Conservation (phyloP, 2,329 filamentous ascomycete genomes). For the Verruconis gallopava region DNA sequence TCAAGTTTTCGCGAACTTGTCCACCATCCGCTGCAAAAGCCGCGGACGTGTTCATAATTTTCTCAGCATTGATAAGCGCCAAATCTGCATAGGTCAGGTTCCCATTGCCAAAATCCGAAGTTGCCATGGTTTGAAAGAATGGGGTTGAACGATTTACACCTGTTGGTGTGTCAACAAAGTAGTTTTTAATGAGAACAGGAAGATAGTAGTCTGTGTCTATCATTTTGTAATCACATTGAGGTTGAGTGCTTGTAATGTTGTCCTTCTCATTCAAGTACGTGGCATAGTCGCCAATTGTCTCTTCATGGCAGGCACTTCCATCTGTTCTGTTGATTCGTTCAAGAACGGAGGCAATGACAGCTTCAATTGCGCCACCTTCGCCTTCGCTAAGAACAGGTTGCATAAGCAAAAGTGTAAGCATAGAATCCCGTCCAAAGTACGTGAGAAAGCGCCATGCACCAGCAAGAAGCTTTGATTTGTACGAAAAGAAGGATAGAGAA, state of each 20-base stretch:
- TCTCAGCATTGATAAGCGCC: slow-evolving; percentile 39
- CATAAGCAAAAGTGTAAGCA: slow-evolving; percentile 47
- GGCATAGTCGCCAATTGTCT: slow-evolving; percentile 53
- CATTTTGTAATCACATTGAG: slow-evolving; percentile 47
- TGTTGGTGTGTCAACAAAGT: slow-evolving; percentile 38
- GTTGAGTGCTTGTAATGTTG: slow-evolving; percentile 38
- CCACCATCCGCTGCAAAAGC: slow-evolving; percentile 37
- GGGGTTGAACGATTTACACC: slow-evolving; percentile 26
- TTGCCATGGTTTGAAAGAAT: slow-evolving; percentile 33
- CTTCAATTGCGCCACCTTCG: slow-evolving; percentile 43
- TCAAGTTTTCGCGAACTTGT: slow-evolving; percentile 41
- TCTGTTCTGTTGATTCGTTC: slow-evolving; percentile 48
- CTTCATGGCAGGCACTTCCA: slow-evolving; percentile 51
- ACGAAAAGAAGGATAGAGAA: slow-evolving; percentile 51
- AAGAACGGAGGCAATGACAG: slow-evolving; percentile 46
- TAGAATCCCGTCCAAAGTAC: slow-evolving; percentile 53
- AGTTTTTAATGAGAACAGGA: slow-evolving; percentile 43
- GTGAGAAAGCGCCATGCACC: slow-evolving; percentile 55
- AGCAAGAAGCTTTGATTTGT: slow-evolving; percentile 40
- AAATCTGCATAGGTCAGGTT: slow-evolving; percentile 42
- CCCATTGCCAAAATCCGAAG: slow-evolving; percentile 37
- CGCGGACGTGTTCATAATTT: slow-evolving; percentile 43
- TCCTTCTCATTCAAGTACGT: slow-evolving; percentile 45
- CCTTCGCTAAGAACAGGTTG: slow-evolving; percentile 45
- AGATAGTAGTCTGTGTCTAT: slow-evolving; percentile 51